Evolutionary conservation across 2,329 filamentous ascomycete genomes (phyloP).

Genomic region (Aspergillus sp.): DNA sequence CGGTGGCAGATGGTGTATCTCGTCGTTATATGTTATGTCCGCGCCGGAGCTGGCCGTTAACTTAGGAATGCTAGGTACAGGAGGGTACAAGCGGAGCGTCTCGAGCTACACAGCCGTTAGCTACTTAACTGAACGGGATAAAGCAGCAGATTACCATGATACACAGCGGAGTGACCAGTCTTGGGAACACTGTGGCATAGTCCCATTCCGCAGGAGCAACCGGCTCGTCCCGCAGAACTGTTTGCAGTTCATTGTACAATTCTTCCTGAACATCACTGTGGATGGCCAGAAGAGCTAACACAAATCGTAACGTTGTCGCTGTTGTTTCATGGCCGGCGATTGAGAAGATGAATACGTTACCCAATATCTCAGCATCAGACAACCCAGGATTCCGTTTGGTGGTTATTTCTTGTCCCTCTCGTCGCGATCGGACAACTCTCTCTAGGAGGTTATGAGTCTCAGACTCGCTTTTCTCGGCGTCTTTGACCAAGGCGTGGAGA

Average conservation of each 20-base stretch:
- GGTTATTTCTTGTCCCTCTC: background rate
- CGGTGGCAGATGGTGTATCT: slow-evolving; percentile 16
- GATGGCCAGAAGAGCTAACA: slow-evolving; percentile 46
- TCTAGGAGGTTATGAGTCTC: slow-evolving; percentile 15
- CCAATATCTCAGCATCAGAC: slow-evolving; percentile 44
- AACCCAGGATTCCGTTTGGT: slow-evolving; percentile 2
- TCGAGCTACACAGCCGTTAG: slow-evolving; percentile 34
- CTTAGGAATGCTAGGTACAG: slow-evolving; percentile 31
- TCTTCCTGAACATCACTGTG: slow-evolving; percentile 48
- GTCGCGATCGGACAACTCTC: slow-evolving; percentile 11
- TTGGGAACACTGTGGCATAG: slow-evolving; percentile 40
- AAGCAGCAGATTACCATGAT: slow-evolving; percentile 17
- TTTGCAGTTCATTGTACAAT: slow-evolving; percentile 42
- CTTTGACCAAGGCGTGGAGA: slow-evolving; percentile 12
- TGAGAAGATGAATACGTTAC: slow-evolving; percentile 52
- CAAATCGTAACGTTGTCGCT: slow-evolving; percentile 46
- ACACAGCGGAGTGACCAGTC: slow-evolving; percentile 28
- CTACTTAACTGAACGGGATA: background rate
- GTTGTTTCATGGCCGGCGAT: slow-evolving; percentile 55
- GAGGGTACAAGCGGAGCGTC: slow-evolving; percentile 43
- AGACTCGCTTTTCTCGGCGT: slow-evolving; percentile 23
- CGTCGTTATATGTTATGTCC: slow-evolving; percentile 13
- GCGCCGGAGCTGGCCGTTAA: slow-evolving; percentile 22
- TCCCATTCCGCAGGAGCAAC: slow-evolving; percentile 29
- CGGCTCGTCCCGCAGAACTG: slow-evolving; percentile 21